A percentile compares a stretch with the other conserved stretches of the same genome.
These are phyloP conservation scores for Phaffia australis DNA, from an alignment of 768 basidiomycete genomes.

Conservation along the genomic window DNA sequence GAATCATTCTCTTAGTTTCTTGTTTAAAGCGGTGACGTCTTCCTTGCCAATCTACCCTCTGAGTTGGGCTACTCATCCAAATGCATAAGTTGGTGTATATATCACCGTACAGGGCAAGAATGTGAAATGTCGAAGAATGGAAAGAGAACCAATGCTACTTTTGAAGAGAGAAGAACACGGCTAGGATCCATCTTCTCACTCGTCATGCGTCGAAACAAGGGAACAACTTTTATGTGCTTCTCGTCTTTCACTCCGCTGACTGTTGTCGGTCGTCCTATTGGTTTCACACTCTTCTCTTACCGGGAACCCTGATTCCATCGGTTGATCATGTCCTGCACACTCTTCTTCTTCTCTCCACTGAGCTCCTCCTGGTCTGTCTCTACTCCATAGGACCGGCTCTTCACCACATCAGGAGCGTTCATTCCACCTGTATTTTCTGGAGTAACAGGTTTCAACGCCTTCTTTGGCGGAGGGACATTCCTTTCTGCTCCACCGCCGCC, in stretches of 20 bases:
- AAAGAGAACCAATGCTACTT: no score
- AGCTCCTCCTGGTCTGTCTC: slow-evolving; percentile 4
- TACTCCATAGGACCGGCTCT: background rate
- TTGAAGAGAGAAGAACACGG: no score
- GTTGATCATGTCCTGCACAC: slow-evolving; percentile 14
- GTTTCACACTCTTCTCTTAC: background rate
- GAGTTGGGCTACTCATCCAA: no score
- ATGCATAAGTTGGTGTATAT: no score
- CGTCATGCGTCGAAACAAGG: background rate
- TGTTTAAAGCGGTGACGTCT: no score
- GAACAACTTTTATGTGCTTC: background rate
- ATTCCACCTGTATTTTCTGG: slow-evolving; percentile 3
- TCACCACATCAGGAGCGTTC: background rate
- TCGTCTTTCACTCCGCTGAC: background rate
- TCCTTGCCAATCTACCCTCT: no score
- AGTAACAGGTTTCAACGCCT: slow-evolving; percentile 12
- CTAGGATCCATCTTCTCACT: no score
- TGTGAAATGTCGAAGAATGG: no score
- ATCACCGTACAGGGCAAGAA: no score
- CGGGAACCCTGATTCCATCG: slow-evolving; percentile 9
- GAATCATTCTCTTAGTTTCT: no score
- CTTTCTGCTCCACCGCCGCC: background rate
- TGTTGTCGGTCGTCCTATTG: background rate
- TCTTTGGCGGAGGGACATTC: background rate
- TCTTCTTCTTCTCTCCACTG: background rate